Conservation (phyloP, 1,139 yeast species). For the Eremothecium sinecaudum region DNA sequence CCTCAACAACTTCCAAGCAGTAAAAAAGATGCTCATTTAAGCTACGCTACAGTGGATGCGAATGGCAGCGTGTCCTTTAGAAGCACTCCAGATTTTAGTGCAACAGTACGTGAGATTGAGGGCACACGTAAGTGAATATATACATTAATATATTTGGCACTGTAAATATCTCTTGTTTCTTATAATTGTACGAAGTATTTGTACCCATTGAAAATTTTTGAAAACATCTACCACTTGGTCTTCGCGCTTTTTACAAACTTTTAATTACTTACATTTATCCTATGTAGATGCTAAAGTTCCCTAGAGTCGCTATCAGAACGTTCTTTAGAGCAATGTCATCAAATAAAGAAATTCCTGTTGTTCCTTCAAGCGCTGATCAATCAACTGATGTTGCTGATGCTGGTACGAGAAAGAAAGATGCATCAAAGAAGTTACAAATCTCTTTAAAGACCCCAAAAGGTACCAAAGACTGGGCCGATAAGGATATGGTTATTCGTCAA, state of each 20-base stretch:
- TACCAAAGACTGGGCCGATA: conserved; percentile 96
- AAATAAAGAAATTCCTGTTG: conserved; percentile 1
- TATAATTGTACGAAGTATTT: no score
- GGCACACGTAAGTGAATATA: no score
- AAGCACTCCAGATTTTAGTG: conserved; percentile 18
- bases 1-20: neutral
- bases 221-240: no score
- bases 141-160: no score
- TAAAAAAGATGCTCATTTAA: no score
- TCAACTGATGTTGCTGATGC: conserved; percentile 5
- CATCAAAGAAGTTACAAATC: conserved; percentile 46
- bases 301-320: neutral
- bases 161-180: no score
- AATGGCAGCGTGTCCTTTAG: conserved; percentile 16
- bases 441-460: conserved; percentile 92
- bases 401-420: conserved; percentile 13
- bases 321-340: conserved; percentile 1
- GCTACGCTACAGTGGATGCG: conserved; percentile 15
- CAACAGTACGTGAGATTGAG: conserved; percentile 11
- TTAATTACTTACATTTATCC: no score
- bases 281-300: conserved; percentile 3
- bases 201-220: no score
- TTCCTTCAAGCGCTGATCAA: no score
- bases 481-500: conserved; percentile 90
- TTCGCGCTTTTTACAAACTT: no score